Percentiles rank a stretch among this genome's conserved stretches.
phyloP scores from a whole-genome alignment of 129 eudicot species.

The Cynara cardunculus region DNA sequence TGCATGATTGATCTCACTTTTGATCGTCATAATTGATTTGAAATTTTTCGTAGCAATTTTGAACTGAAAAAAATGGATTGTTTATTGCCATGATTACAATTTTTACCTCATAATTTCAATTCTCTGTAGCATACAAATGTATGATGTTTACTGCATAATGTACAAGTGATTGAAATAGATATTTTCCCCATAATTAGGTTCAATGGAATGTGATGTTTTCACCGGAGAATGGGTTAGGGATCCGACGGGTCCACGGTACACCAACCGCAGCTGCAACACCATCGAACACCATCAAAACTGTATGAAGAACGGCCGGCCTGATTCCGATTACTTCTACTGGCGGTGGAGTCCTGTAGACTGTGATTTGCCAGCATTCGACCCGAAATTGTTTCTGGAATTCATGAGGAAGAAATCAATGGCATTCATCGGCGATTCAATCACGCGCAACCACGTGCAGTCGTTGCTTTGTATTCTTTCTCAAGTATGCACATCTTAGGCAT shows the following conservation, averaged over 20 bases:
- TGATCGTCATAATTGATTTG: not conserved
- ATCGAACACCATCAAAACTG: conserved; percentile 88
- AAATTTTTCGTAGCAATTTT: not conserved
- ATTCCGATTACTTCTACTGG: conserved; percentile 65
- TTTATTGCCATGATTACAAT: not conserved
- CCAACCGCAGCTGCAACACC: conserved; percentile 51
- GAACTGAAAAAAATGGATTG: not conserved
- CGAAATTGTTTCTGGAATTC: conserved; percentile 43
- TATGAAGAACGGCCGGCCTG: conserved; percentile 79
- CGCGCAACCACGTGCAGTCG: conserved; percentile 89
- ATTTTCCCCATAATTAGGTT: not conserved
- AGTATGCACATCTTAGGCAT: conserved; percentile 31
- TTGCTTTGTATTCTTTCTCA: conserved; percentile 80
- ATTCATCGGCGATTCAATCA: conserved; percentile 85
- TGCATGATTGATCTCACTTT: conserved; percentile 19
- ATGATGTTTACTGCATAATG: conserved; percentile 6
- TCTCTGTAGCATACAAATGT: not conserved
- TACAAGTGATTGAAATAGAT: not conserved
- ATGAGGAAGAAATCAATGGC: conserved; percentile 68
- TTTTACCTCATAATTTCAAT: not conserved
- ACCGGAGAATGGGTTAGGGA: conserved; percentile 72
- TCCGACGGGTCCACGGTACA: conserved; percentile 56
- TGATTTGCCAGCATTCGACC: conserved; percentile 45
- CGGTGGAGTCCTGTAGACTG: conserved; percentile 77
- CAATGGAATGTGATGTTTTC: conserved; percentile 59